phyloP scores from a whole-genome alignment of 2,329 filamentous ascomycete species.

The Cladophialophora exuberans region DNA sequence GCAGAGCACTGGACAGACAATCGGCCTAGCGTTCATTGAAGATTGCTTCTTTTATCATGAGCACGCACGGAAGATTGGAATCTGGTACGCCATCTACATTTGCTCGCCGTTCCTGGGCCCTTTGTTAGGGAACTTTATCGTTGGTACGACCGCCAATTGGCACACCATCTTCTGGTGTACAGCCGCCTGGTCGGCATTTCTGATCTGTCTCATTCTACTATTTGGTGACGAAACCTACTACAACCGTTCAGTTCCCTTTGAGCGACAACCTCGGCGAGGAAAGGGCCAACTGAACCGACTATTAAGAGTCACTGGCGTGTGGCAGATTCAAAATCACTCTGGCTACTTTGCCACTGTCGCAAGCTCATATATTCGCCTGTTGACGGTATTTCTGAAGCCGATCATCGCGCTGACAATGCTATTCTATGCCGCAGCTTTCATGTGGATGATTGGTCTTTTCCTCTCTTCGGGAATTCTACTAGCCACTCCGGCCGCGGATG shows the following conservation, averaged over 20 bases:
- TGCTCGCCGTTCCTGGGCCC: constrained; percentile 34
- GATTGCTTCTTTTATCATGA: constrained; percentile 47
- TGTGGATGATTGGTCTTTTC: constrained; percentile 55
- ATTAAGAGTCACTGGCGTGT: constrained; percentile 36
- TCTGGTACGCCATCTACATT: constrained; percentile 42
- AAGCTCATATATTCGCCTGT: constrained; percentile 39
- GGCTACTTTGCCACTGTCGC: constrained; percentile 35
- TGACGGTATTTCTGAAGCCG: constrained; percentile 42
- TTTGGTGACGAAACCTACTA: constrained; percentile 45
- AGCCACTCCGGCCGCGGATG: constrained; percentile 38
- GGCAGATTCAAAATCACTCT: constrained; percentile 17
- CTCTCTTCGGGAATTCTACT: constrained; percentile 58
- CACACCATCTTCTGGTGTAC: constrained; percentile 41
- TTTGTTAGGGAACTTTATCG: constrained; percentile 40
- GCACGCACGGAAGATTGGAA: constrained; percentile 44
- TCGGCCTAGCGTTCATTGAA: constrained; percentile 47
- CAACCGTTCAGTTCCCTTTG: constrained; percentile 34
- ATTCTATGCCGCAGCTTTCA: constrained; percentile 41
- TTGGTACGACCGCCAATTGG: constrained; percentile 38
- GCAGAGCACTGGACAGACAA: constrained; percentile 43
- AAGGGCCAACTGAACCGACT: constrained; percentile 35
- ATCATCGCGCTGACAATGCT: constrained; percentile 39
- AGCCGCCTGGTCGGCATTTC: constrained; percentile 33
- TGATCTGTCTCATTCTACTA: constrained; percentile 37
- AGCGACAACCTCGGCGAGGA: constrained; percentile 24